Percentiles rank a stretch among this genome's conserved stretches.
phyloP scores from a whole-genome alignment of 2,329 filamentous ascomycete species.

The Fusarium buxicola region DNA sequence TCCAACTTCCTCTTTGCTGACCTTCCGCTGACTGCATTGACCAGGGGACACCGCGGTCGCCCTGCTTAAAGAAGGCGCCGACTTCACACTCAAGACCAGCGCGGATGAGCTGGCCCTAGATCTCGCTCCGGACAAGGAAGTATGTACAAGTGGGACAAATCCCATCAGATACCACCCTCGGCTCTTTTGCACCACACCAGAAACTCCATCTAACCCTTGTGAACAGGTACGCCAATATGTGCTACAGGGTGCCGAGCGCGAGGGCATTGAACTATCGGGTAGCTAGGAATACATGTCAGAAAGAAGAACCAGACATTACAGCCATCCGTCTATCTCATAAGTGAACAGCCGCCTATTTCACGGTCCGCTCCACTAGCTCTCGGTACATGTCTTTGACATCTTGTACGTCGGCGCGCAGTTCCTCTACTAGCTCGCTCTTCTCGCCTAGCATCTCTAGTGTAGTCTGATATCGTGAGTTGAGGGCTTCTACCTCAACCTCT shows the following conservation, averaged over 20 bases:
- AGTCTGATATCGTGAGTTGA: conserved; percentile 86
- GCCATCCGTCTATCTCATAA: conserved; percentile 15
- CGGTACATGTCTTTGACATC: conserved; percentile 98
- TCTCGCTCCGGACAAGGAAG: conserved; percentile 86
- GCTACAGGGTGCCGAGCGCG: conserved; percentile 80
- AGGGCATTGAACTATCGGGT: conserved; percentile 75
- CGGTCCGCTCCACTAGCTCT: conserved; percentile 87
- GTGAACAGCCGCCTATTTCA: conserved; percentile 63
- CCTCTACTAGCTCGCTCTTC: conserved; percentile 95
- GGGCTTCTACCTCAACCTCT: conserved; percentile 73
- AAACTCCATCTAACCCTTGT: conserved; percentile 40
- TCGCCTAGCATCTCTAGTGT: conserved; percentile 95
- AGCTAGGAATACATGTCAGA: conserved; percentile 39
- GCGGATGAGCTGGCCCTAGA: conserved; percentile 81
- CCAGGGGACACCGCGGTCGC: conserved; percentile 83
- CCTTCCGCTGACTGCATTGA: neutral
- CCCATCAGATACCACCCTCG: conserved; percentile 4
- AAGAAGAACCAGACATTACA: conserved; percentile 24
- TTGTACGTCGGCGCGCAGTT: conserved; percentile 86
- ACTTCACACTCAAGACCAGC: conserved; percentile 79
- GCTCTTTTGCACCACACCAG: conserved; percentile 4
- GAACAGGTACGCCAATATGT: conserved; percentile 80
- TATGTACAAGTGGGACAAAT: conserved; percentile 54
- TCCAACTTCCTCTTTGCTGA: neutral
- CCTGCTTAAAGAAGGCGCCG: conserved; percentile 86